Evolutionary conservation across 495 filamentous ascomycete species (phyloP), one percentile per base, ranked within the genome.

Genomic region (Annulohypoxylon stygium): DNA sequence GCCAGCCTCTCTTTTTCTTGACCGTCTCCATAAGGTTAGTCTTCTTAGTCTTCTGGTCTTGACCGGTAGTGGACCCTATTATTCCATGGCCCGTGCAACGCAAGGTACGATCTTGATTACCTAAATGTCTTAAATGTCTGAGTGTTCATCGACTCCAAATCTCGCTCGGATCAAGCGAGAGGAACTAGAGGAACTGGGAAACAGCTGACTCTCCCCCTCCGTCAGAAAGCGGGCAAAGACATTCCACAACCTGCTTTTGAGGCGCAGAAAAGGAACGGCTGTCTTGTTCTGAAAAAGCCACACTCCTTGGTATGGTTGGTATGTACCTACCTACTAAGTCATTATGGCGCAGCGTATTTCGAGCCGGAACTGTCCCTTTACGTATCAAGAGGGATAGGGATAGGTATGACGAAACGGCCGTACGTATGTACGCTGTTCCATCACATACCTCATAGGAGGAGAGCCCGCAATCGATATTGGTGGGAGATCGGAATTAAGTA

Each of bases 101-200:
- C 61, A 23, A 74, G 71, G 71, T 74, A 74, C 71, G 55, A 69
- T 74, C 66, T 66, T 62, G 57, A 69, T 74, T 67, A 74, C 62
- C 33, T 70, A 74, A 66, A 61, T 47, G n/a, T 43, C 41, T 26
- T 60, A n/a, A 43, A n/a, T 14, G 36, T 12, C 11, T 18, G 47
- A n/a, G 39, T 64, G 45, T 39, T 53, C 18, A 39, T 70, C 60
- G 67, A 33, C 43, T 47, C 16, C 16, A 20, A 47, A 47, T 47
- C 43, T 47, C 41, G 43, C 61, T 25, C 55, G 66, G 61, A 59
- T 45, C 47, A 55, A 23, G 25, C 34, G 30, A 61, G 16, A 47
- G 10, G n/a, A 43, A n/a, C 10, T 41, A 5, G 3, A 30, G 30
- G 30, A 30, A 30, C 30, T 30, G 5, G 30, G 30, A 30, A 30